A percentile compares a stretch with the other conserved stretches of the same genome.
These are phyloP conservation scores for Camellia granthamiana DNA, from an alignment of 148 eudicot species.

Conservation along the genomic window DNA sequence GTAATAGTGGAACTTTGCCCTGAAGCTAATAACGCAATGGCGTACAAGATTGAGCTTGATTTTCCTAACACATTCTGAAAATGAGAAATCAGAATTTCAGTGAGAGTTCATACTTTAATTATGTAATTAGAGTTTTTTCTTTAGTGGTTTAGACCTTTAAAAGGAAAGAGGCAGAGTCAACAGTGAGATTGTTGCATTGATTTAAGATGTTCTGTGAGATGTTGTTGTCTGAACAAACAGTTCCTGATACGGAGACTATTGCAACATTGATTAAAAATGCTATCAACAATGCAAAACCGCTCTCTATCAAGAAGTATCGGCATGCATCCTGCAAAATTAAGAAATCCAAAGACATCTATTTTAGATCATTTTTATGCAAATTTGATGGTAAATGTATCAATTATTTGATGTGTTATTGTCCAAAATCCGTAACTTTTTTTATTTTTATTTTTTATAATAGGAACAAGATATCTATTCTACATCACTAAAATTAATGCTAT, in stretches of 20 bases:
- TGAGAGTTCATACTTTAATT: too few species aligned
- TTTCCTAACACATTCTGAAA: slow-evolving; percentile 65
- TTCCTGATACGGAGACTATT: slow-evolving; percentile 68
- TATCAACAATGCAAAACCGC: slow-evolving; percentile 77
- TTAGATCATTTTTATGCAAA: too few species aligned
- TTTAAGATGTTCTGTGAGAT: slow-evolving; percentile 27
- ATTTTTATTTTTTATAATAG: too few species aligned
- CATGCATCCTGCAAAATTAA: slow-evolving; percentile 71
- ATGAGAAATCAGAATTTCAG: neutral
- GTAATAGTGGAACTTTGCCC: slow-evolving; percentile 90
- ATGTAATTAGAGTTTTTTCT: neutral
- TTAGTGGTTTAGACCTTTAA: slow-evolving; percentile 34
- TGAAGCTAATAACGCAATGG: slow-evolving; percentile 73
- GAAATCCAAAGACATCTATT: neutral
- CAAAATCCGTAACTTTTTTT: too few species aligned
- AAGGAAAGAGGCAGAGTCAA: slow-evolving; percentile 68
- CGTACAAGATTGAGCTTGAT: slow-evolving; percentile 64
- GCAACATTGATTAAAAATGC: slow-evolving; percentile 83
- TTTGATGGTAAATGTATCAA: too few species aligned
- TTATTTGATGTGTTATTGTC: too few species aligned
- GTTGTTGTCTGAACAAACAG: slow-evolving; percentile 48
- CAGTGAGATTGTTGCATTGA: slow-evolving; percentile 53
- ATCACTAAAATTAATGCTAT: neutral
- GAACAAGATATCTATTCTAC: neutral
- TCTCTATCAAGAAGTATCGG: slow-evolving; percentile 72